Percentiles rank a stretch among this genome's conserved stretches.
Conservation (phyloP, 108 stramenopile species). For the Aurantiochytrium sp. region DNA sequence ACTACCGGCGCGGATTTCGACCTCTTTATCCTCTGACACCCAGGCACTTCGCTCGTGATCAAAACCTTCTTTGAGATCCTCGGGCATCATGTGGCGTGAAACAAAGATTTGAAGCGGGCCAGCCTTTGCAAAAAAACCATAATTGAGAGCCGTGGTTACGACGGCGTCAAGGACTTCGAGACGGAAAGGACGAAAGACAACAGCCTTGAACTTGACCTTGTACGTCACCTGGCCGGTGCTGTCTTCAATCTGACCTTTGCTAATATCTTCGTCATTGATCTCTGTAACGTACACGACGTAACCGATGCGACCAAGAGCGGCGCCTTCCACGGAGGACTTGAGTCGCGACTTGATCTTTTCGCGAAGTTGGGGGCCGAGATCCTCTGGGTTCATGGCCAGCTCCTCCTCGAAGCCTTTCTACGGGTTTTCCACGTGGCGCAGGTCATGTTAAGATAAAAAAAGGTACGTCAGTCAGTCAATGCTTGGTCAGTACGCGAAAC, state of each 20-base stretch:
- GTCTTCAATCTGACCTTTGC: slow-evolving; percentile 82
- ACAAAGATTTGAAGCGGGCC: slow-evolving; percentile 85
- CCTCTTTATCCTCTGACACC: slow-evolving; percentile 85
- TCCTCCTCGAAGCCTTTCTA: slow-evolving; percentile 20
- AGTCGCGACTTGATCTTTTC: not conserved
- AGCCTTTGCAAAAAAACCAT: slow-evolving; percentile 82
- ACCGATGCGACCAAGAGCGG: slow-evolving; percentile 79
- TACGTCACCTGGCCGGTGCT: slow-evolving; percentile 78
- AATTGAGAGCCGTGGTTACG: slow-evolving; percentile 71
- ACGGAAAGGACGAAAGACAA: slow-evolving; percentile 74
- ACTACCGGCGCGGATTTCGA: slow-evolving; percentile 72
- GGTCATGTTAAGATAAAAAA: too few relatives aligned
- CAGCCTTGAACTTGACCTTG: slow-evolving; percentile 75
- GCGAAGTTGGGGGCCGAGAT: slow-evolving; percentile 8
- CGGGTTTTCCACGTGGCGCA: too few relatives aligned
- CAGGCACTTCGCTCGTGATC: slow-evolving; percentile 80
- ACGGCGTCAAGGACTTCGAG: slow-evolving; percentile 86
- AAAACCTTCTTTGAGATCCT: slow-evolving; percentile 78
- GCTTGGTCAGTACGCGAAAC: too few relatives aligned
- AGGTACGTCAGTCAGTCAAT: too few relatives aligned
- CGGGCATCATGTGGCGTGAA: slow-evolving; percentile 82
- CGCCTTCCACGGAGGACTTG: slow-evolving; percentile 59
- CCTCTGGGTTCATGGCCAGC: slow-evolving; percentile 7
- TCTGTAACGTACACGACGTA: slow-evolving; percentile 85
- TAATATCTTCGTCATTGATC: slow-evolving; percentile 79